Evolutionary conservation across 2,329 filamentous ascomycete species (phyloP).

Genomic region (Fonsecaea monophora): DNA sequence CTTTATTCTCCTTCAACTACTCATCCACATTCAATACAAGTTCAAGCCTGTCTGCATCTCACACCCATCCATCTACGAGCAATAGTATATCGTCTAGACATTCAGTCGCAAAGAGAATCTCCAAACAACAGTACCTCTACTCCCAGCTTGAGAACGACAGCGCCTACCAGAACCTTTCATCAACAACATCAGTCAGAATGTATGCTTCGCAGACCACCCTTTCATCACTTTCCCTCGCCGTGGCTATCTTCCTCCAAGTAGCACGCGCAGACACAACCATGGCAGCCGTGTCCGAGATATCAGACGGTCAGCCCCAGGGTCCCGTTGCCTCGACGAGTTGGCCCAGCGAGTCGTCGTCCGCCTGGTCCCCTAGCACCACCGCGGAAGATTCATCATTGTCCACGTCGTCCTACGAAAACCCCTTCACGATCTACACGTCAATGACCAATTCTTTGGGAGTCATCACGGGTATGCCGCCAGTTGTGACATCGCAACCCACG

Average conservation of each 20-base stretch:
- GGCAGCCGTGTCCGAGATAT: constrained; percentile 27
- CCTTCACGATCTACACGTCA: constrained; percentile 53
- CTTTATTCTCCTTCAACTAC: neutral
- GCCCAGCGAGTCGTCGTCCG: neutral
- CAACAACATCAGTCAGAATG: constrained; percentile 19
- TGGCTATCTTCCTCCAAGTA: constrained; percentile 22
- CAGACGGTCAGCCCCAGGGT: constrained; percentile 35
- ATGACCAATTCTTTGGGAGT: constrained; percentile 58
- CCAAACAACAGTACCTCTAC: neutral
- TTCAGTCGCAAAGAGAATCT: neutral
- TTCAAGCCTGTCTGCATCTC: neutral
- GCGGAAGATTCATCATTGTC: constrained; percentile 4
- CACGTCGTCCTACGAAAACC: constrained; percentile 49
- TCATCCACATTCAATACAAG: neutral
- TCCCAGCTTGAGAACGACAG: neutral
- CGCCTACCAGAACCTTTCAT: neutral
- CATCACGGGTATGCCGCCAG: constrained; percentile 55
- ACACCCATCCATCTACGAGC: neutral
- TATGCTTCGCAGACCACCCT: constrained; percentile 15
- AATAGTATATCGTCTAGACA: neutral
- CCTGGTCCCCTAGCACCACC: constrained; percentile 8
- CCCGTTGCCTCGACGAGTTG: constrained; percentile 12
- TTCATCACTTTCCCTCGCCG: constrained; percentile 20
- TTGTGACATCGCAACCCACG: constrained; percentile 46
- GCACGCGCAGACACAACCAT: constrained; percentile 14